These are phyloP conservation scores for Endoconidiophora laricicola DNA, from an alignment of 2,329 filamentous ascomycete genomes.

Conservation along the genomic window DNA sequence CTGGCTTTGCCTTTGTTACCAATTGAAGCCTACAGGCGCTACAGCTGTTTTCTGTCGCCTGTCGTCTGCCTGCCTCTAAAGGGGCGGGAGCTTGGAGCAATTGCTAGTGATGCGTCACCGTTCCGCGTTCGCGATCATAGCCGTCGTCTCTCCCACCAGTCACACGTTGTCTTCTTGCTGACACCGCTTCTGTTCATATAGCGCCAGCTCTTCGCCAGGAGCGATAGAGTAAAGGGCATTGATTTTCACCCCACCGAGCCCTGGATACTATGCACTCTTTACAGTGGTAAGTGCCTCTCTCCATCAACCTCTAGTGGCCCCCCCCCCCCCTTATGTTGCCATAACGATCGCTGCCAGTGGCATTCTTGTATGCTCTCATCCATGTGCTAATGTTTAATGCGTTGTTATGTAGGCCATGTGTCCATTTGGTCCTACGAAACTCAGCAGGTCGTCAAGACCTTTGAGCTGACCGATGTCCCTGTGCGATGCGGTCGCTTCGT, in stretches of 20 bases:
- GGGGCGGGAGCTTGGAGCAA: background rate
- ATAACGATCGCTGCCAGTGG: background rate
- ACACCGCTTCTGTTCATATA: constrained; percentile 14
- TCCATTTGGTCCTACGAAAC: constrained; percentile 99
- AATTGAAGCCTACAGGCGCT: background rate
- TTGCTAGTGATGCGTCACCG: no score
- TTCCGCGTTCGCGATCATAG: no score
- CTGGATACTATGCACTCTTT: constrained; percentile 92
- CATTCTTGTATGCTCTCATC: constrained; percentile 9
- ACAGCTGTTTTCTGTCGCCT: background rate
- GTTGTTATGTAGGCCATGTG: constrained; percentile 56
- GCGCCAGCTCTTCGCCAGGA: constrained; percentile 49
- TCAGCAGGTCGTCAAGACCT: constrained; percentile 93
- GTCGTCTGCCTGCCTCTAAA: background rate
- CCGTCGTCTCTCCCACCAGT: background rate
- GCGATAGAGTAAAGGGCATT: constrained; percentile 90
- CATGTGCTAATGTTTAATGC: background rate
- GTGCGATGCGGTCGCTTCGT: constrained; percentile 94
- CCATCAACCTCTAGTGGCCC: background rate
- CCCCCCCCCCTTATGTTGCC: background rate
- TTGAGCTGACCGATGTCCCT: constrained; percentile 95
- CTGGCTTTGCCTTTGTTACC: background rate
- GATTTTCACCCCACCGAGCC: constrained; percentile 95
- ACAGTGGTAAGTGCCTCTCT: constrained; percentile 52
- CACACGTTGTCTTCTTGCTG: background rate